Base-by-base conservation (phyloP, 2,329 filamentous ascomycete genomes). In the Parafenestella ontariensis region DNA sequence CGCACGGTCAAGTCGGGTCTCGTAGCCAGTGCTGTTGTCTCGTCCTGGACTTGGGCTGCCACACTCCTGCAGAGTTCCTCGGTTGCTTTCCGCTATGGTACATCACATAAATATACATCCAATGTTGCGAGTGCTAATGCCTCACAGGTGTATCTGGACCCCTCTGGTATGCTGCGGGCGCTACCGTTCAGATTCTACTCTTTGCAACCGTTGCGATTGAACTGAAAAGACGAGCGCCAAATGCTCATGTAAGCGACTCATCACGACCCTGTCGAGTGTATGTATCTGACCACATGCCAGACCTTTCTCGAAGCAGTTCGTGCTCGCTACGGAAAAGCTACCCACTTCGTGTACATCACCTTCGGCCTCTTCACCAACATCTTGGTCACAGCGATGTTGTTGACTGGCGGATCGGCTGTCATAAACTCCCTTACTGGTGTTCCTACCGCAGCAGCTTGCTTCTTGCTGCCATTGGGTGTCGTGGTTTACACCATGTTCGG, bases 361-460 rank as follows among this genome's bases (percentile, higher is more conserved):
- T 96, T 96, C 59, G 91, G 89, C 20, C 79, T 95, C 5, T 88
- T 90, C 76, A 96, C 92, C 29, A 78, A 95, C 69, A 90, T 95
- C 37, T 82, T 96, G 2, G 92, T 96, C n/a, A 94, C 91, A 1
- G 86, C 92, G 43, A 96, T 96, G 91, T 79, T 96, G 37, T 84
- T 96, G 55, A 92, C 92, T 21, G 92, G 92, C 51, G 92, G 92
- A 42, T 87, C 87, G 1, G 89, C 90, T 2, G 92, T 93, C 15
- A 64, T 73, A 10, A 63, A 63, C 8, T 66, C 66, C 9, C 3
- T 69, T 5, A 71, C 89, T 1, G 90, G 90, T 29, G 88, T 92
- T 68, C 84, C 86, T 33, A 92, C 89, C 10, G 87, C 89, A 7
- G 92, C 92, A 0, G 92, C 91, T 54, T 95, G 91, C 70, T 96